Evolutionary conservation across 2,329 filamentous ascomycete genomes (phyloP), one percentile per base, ranked within the genome.

Genomic region (Cladophialophora carrionii): DNA sequence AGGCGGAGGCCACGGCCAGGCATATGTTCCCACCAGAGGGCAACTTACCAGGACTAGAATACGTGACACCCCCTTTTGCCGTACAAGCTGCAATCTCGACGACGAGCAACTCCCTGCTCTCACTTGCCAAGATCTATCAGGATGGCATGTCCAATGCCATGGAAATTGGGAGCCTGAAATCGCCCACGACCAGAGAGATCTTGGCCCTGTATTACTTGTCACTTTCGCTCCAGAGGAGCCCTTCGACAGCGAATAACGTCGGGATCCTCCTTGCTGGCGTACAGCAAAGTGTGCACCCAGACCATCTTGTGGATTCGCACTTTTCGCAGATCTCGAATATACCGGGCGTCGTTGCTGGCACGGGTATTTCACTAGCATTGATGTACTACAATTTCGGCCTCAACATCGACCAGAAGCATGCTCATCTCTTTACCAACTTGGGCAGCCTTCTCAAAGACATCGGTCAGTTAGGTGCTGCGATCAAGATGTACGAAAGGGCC

Each of bases 171-270:
- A 79, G 86, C 24, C 85, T 85, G 64, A 86, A 87, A 62, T 85
- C 88, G 2, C 88, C 89, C 52, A 90, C 92, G 1, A 92, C 98
- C 26, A 88, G 92, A 49, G 95, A 99, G 73, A 98, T 99, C 43
- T 79, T 99, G 41, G 91, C 93, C 1, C 84, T 99, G 12, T 99
- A 99, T 76, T 99, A 99, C 74, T 83, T 99, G 2, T 99, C 95
- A 0, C 81, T 99, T 2, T 96, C 95, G 0, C 83, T 99, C 2
- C 95, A 97, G 69, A 93, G 95, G 55, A 98, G 95, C 72, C 95
- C 95, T 1, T 99, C 95, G 0, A 99, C 95, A 0, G 95, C 95
- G 0, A 99, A 99, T 75, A 99, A 99, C 75, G 93, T 99, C 12
- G 95, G 95, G 2, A 99, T 99, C 62, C 83, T 99, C 31, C 86